phyloP scores from a whole-genome alignment of 2,329 filamentous ascomycete genomes.

The Fonsecaea erecta region DNA sequence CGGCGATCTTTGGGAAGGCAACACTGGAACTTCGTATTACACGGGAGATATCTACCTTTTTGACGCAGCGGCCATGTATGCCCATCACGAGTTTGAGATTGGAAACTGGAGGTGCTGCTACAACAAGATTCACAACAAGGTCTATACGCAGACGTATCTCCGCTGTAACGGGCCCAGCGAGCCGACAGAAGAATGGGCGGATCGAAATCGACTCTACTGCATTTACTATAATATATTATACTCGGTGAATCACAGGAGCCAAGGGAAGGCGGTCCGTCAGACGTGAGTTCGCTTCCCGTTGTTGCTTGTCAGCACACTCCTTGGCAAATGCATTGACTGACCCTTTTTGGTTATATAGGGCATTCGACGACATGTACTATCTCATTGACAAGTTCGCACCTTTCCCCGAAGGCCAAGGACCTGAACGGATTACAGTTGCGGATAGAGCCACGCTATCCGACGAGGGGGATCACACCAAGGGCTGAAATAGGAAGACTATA shows the following conservation, averaged over 20 bases:
- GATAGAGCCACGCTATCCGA: slow-evolving; percentile 29
- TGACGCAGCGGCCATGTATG: slow-evolving; percentile 47
- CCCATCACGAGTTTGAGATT: slow-evolving; percentile 45
- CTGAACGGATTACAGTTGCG: slow-evolving; percentile 24
- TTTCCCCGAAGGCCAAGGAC: slow-evolving; percentile 33
- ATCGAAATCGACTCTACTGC: slow-evolving; percentile 35
- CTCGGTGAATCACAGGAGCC: slow-evolving; percentile 28
- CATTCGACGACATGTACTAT: slow-evolving; percentile 39
- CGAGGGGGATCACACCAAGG: slow-evolving; percentile 33
- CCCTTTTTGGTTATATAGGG: slow-evolving; percentile 21
- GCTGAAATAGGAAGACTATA: not conserved
- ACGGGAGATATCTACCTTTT: slow-evolving; percentile 44
- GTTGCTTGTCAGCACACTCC: not conserved
- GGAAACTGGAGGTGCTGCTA: slow-evolving; percentile 29
- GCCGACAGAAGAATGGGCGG: slow-evolving; percentile 32
- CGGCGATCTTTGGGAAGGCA: slow-evolving; percentile 51
- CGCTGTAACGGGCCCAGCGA: slow-evolving; percentile 27
- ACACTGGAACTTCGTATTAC: slow-evolving; percentile 42
- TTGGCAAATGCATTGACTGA: not conserved
- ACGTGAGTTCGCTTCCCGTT: slow-evolving; percentile 22
- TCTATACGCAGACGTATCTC: slow-evolving; percentile 27
- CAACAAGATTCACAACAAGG: slow-evolving; percentile 23
- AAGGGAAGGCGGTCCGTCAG: slow-evolving; percentile 31
- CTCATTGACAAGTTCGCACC: slow-evolving; percentile 40
- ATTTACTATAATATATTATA: slow-evolving; percentile 31